A percentile compares a stretch with the other conserved stretches of the same genome.
Conservation (phyloP, 1,284 basidiomycete genomes). For the Apiotrichum mycotoxinovorans region DNA sequence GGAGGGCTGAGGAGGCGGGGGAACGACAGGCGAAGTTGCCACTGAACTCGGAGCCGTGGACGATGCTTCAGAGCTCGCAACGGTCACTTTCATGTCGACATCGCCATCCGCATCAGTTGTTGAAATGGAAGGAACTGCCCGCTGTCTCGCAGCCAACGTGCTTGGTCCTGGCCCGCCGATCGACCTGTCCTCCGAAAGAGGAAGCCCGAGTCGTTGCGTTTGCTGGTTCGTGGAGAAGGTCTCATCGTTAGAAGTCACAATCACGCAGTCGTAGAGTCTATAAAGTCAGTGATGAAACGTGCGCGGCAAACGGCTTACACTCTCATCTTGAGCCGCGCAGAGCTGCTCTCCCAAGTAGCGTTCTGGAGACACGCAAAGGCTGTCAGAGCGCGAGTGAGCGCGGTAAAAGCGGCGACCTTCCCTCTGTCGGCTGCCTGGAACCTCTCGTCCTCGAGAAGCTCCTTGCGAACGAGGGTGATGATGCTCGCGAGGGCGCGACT, state of each 20-base stretch:
- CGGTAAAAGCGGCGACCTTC: conserved; percentile 41
- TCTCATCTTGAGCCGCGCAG: conserved; percentile 45
- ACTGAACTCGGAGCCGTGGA: not conserved
- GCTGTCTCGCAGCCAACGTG: not conserved
- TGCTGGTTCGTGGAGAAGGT: conserved; percentile 9
- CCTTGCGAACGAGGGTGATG: conserved; percentile 52
- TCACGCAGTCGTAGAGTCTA: conserved; percentile 53
- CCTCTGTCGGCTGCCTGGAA: conserved; percentile 42
- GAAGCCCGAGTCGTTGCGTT: not conserved
- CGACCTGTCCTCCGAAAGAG: not conserved
- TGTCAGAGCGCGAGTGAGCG: conserved; percentile 54
- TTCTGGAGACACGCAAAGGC: conserved; percentile 55
- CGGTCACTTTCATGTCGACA: conserved; percentile 8
- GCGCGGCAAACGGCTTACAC: conserved; percentile 35
- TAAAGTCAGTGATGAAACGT: not conserved
- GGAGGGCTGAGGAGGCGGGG: not conserved
- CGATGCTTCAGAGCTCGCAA: not conserved
- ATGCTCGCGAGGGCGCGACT: conserved; percentile 53
- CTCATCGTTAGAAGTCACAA: conserved; percentile 47
- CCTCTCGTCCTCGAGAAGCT: conserved; percentile 48
- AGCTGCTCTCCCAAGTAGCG: conserved; percentile 51
- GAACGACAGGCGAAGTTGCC: not conserved
- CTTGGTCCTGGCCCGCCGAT: conserved; percentile 2
- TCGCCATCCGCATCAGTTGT: conserved; percentile 12
- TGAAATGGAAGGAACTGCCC: not conserved